A percentile compares a stretch with the other conserved stretches of the same genome.
Conservation (phyloP, 2,329 filamentous ascomycete species). For the Ceratocystis eucalypticola region DNA sequence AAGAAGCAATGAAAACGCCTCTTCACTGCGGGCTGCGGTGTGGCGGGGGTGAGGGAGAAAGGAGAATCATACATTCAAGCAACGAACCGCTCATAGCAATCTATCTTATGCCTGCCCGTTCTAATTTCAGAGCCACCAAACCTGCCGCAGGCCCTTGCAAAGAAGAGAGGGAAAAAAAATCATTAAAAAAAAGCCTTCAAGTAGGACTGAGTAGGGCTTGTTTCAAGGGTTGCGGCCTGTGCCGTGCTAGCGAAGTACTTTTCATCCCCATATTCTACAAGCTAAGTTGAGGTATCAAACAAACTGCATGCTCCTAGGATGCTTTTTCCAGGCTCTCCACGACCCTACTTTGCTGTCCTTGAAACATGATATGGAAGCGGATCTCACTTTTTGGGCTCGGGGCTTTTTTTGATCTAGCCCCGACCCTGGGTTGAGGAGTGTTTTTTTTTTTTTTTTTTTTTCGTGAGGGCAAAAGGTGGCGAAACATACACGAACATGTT, state of each 20-base stretch:
- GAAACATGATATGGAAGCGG: not conserved
- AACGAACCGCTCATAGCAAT: too few relatives aligned
- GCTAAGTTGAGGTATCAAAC: not conserved
- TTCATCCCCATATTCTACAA: not conserved
- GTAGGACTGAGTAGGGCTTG: not conserved
- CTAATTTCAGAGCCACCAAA: not conserved
- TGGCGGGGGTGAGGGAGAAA: not conserved
- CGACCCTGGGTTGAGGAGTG: not conserved
- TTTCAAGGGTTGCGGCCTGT: constrained; percentile 7
- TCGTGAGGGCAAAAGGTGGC: not conserved
- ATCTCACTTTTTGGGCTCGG: not conserved
- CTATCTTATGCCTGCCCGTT: not conserved
- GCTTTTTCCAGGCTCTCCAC: not conserved
- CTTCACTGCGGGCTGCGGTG: not conserved
- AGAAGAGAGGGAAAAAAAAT: not conserved
- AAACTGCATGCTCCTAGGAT: not conserved
- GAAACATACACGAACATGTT: not conserved
- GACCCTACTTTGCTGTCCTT: not conserved
- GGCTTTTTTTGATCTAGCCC: not conserved
- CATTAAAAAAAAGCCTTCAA: not conserved
- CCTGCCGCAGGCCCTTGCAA: not conserved
- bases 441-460: not conserved
- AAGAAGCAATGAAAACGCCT: not conserved
- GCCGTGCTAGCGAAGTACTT: constrained; percentile 4
- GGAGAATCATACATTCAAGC: not conserved